A percentile compares a stretch with the other conserved stretches of the same genome.
phyloP scores from a whole-genome alignment of 306 rosid genomes.

The Betula pendula region DNA sequence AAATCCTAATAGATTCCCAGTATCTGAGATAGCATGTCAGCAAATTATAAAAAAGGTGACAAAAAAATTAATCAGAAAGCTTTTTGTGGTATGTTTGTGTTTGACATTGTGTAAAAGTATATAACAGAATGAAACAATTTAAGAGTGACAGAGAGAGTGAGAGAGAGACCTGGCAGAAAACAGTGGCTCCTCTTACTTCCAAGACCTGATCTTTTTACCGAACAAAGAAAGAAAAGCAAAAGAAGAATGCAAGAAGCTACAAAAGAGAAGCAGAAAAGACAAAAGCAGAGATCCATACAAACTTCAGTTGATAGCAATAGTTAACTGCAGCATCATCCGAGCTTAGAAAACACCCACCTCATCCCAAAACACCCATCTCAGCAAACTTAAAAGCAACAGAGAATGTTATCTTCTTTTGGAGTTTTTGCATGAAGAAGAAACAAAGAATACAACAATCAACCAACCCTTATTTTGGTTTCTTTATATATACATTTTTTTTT shows the following conservation, averaged over 20 bases:
- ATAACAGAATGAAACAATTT: neutral
- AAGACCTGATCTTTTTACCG: conserved; percentile 40
- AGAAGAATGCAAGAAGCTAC: conserved; percentile 32
- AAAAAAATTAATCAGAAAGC: conserved; percentile 2
- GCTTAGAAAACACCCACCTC: conserved; percentile 29
- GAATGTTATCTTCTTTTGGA: conserved; percentile 4
- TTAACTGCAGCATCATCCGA: conserved; percentile 51
- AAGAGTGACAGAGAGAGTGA: neutral
- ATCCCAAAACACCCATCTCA: conserved; percentile 27
- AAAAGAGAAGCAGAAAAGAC: conserved; percentile 35
- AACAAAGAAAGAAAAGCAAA: conserved; percentile 28
- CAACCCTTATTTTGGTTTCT: neutral
- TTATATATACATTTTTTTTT: too few relatives aligned
- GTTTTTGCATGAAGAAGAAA: conserved; percentile 5
- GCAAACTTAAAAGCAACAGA: conserved; percentile 21
- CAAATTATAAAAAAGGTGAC: conserved; percentile 24
- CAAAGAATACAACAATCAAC: neutral
- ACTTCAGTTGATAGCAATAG: conserved; percentile 48
- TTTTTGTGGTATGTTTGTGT: neutral
- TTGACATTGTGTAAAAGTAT: too few relatives aligned
- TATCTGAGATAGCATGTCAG: conserved; percentile 32
- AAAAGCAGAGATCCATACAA: conserved; percentile 42
- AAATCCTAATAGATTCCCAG: conserved; percentile 24
- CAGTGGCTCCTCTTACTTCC: conserved; percentile 24
- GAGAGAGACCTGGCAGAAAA: conserved; percentile 15